Conservation (phyloP, 305 asterid species). For the Fraxinus paxiana region DNA sequence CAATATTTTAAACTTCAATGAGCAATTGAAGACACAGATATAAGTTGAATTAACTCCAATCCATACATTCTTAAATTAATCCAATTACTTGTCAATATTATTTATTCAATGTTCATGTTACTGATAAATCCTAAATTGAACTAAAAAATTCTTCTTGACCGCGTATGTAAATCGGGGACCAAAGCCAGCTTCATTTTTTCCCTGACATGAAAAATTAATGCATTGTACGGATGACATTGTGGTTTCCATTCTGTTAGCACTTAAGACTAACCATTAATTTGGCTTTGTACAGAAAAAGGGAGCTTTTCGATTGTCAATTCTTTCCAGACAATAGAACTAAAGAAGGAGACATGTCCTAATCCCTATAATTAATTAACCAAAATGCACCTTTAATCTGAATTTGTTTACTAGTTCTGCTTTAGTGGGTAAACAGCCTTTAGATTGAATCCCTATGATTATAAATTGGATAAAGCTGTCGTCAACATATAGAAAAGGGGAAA, state of each 20-base stretch:
- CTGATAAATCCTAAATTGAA: not conserved
- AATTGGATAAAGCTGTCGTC: constrained; percentile 23
- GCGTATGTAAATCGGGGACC: not conserved
- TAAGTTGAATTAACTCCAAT: too few relatives aligned
- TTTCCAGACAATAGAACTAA: not conserved
- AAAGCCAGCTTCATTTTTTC: not conserved
- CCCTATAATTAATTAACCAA: not conserved
- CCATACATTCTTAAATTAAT: not conserved
- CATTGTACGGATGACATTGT: not conserved
- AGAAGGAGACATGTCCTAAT: not conserved
- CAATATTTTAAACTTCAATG: too few relatives aligned
- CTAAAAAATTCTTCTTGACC: not conserved
- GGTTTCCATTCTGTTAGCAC: not conserved
- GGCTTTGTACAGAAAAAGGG: not conserved
- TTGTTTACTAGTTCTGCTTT: not conserved
- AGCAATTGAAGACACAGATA: too few relatives aligned
- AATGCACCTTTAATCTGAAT: not conserved
- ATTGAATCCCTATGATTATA: constrained; percentile 2
- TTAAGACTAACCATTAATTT: not conserved
- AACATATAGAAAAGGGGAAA: constrained; percentile 5
- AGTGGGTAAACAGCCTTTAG: constrained; percentile 9
- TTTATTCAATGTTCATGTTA: not conserved
- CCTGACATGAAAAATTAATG: not conserved
- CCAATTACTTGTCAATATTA: not conserved
- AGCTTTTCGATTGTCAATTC: not conserved